Evolutionary conservation across 768 basidiomycete genomes (phyloP).

Genomic region (Solioccasus polychromus): DNA sequence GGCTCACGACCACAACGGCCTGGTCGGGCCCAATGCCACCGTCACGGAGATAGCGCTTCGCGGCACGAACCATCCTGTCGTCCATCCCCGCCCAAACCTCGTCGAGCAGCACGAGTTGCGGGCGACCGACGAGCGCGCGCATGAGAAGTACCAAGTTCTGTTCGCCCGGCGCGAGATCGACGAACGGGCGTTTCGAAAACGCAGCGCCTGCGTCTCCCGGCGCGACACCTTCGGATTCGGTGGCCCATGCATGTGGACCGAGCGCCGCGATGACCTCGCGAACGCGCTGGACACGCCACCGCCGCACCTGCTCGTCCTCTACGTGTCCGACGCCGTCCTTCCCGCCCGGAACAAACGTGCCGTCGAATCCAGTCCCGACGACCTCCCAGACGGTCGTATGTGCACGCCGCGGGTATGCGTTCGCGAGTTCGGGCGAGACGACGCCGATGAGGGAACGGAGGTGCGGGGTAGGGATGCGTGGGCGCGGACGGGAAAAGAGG

Average conservation of each 20-base stretch:
- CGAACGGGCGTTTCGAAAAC: conserved; percentile 56
- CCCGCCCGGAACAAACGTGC: conserved; percentile 64
- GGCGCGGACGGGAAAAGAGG: conserved; percentile 63
- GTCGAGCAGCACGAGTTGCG: conserved; percentile 79
- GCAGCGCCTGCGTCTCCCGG: conserved; percentile 24
- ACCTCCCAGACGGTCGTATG: conserved; percentile 73
- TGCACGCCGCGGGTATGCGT: conserved; percentile 80
- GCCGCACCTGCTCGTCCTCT: conserved; percentile 34
- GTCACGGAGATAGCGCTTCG: conserved; percentile 57
- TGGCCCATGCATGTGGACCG: conserved; percentile 54
- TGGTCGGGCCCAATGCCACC: conserved; percentile 54
- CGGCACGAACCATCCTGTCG: conserved; percentile 65
- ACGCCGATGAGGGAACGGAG: conserved; percentile 71
- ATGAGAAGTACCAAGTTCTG: conserved; percentile 82
- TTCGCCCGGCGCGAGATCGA: conserved; percentile 64
- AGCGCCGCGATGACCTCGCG: conserved; percentile 63
- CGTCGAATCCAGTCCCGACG: conserved; percentile 85
- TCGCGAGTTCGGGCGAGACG: conserved; percentile 85
- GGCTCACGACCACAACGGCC: conserved; percentile 82
- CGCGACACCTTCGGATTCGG: not conserved
- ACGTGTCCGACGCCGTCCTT: conserved; percentile 46
- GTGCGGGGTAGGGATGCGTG: conserved; percentile 61
- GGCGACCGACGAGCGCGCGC: conserved; percentile 76
- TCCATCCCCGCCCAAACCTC: conserved; percentile 96
- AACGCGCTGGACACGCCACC: conserved; percentile 42